A percentile compares a stretch with the other conserved stretches of the same genome.
phyloP scores from a whole-genome alignment of 345 rosid genomes.

The Dipteronia sinensis region DNA sequence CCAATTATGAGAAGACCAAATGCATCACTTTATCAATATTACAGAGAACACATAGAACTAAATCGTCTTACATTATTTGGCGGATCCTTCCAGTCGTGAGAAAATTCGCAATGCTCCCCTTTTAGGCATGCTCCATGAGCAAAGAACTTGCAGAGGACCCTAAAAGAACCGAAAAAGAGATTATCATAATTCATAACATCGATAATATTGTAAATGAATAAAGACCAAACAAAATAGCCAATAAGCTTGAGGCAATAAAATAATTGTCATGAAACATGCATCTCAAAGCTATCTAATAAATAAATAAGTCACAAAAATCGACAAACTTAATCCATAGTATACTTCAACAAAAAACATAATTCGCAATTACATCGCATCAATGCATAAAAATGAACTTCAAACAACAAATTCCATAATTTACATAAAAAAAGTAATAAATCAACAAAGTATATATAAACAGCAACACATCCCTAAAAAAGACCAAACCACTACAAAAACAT shows the following conservation, averaged over 20 bases:
- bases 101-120: slow-evolving; percentile 91
- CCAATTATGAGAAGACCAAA: not conserved
- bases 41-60: not conserved
- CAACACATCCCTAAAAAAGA: not conserved
- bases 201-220: not conserved
- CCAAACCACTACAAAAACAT: not conserved
- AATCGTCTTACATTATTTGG: slow-evolving; percentile 55
- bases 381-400: not conserved
- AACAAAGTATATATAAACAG: not conserved
- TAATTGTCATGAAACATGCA: not conserved
- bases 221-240: not conserved
- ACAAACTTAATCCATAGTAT: not conserved
- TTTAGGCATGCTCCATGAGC: slow-evolving; percentile 91
- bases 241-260: not conserved
- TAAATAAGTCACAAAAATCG: not conserved
- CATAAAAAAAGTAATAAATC: not conserved
- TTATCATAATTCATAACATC: not conserved
- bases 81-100: slow-evolving; percentile 77
- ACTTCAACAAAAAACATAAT: not conserved
- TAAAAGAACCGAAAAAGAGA: slow-evolving; percentile 22
- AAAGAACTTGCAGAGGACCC: slow-evolving; percentile 84
- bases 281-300: not conserved
- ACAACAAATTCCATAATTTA: too few species aligned
- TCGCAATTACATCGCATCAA: not conserved
- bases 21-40: not conserved